These are phyloP conservation scores for Nicotiana paniculata DNA, from an alignment of 257 asterid species.

Conservation along the genomic window DNA sequence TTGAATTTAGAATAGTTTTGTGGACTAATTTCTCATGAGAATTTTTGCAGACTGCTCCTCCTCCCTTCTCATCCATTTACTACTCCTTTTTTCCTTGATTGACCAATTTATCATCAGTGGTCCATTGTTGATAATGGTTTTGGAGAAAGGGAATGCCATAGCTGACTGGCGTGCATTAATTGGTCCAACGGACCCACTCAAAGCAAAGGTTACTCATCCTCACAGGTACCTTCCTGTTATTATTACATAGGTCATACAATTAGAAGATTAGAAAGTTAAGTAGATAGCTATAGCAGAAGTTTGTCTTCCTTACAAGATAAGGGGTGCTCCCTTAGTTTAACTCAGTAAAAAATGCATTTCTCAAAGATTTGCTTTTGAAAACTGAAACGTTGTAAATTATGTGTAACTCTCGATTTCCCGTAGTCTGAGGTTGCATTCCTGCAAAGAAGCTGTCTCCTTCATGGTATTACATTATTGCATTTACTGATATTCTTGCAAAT, in stretches of 20 bases:
- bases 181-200: slow-evolving; percentile 74
- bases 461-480: background rate
- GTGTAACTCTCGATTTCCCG: background rate
- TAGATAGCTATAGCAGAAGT: background rate
- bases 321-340: background rate
- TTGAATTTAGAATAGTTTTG: background rate
- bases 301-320: background rate
- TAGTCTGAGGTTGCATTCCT: background rate
- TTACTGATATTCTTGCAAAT: background rate
- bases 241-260: background rate
- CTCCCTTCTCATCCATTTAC: background rate
- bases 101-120: slow-evolving; percentile 39
- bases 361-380: background rate
- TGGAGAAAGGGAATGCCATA: slow-evolving; percentile 73
- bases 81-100: background rate
- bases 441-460: background rate
- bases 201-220: slow-evolving; percentile 76
- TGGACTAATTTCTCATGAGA: background rate
- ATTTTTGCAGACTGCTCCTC: background rate
- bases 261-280: background rate
- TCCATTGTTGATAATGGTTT: slow-evolving; percentile 64
- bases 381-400: background rate
- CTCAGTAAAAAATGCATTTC: background rate
- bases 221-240: slow-evolving; percentile 37
- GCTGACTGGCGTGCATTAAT: slow-evolving; percentile 83